Evolutionary conservation across 805 yeast genomes (phyloP), one percentile per base, ranked within the genome.

Genomic region (Pichia kluyveri): DNA sequence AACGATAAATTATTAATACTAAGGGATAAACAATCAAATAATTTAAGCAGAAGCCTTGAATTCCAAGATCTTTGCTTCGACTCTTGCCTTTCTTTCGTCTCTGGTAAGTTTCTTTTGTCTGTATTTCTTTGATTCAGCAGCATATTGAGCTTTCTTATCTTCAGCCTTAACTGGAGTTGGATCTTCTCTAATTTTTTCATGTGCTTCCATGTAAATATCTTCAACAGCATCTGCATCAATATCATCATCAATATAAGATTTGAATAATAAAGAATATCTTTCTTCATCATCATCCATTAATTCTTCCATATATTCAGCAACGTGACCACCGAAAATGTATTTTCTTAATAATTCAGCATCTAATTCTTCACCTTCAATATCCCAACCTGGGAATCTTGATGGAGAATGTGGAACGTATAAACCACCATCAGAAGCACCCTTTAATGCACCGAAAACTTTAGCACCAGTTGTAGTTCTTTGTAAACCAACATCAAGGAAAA

Each of bases 351-450:
- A 75, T 71, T 93, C 99, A 66, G 96, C 88, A 71, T 93, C 99
- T 67, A 93, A 83, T 79, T 93, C 99, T 80, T 93, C 96, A 66
- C 84, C 69, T 81, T 93, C 99, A 67, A 91, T 87, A 76, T 93
- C 99, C 95, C 91, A 93, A 79, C 99, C 99, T 76, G 99, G 99
- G 96, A 90, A 93, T 85, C 99, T 90, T 83, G 90, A 90, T 70
- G 96, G 86, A 65, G 96, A 88, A 90, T 93, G 99, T 63, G 99
- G 99, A 70, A 93, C 80, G 90, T 86, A 88, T 68, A 93, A 80
- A 67, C 99, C 99, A 86, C 99, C 99, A 73, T 93, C 99, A 58
- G 98, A 91, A 69, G 99, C 99, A 86, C 99, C 99, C 85, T 93
- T 93, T 69, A 93, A 80, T 70, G 93, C 97, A 87, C 98, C 99